A percentile compares a stretch with the other conserved stretches of the same genome.
phyloP scores from a whole-genome alignment of 2,329 filamentous ascomycete species.

The Penicillium decumbens region DNA sequence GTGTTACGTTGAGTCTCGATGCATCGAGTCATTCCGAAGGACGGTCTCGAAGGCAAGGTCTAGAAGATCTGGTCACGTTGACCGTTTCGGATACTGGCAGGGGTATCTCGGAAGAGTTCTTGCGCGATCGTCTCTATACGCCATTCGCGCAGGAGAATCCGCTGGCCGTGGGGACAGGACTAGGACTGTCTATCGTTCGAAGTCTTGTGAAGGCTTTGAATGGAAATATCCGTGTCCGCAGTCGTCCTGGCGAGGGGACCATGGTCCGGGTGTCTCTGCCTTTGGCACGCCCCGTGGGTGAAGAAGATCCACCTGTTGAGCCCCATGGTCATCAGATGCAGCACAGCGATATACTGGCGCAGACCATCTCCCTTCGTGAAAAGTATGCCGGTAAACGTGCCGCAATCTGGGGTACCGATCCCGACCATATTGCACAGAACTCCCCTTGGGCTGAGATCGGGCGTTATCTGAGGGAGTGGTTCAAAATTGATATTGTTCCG shows the following conservation, averaged over 20 bases:
- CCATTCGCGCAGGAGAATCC: slow-evolving; percentile 57
- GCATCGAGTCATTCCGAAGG: slow-evolving; percentile 27
- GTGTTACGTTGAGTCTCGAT: slow-evolving; percentile 45
- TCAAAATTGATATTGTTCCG: slow-evolving; percentile 31
- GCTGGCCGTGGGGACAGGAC: slow-evolving; percentile 46
- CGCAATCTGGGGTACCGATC: slow-evolving; percentile 29
- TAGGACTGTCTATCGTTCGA: slow-evolving; percentile 63
- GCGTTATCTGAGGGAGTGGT: slow-evolving; percentile 37
- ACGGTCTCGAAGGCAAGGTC: slow-evolving; percentile 29
- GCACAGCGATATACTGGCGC: slow-evolving; percentile 22
- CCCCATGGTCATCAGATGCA: slow-evolving; percentile 17
- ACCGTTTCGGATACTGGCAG: slow-evolving; percentile 60
- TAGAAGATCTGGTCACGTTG: slow-evolving; percentile 36
- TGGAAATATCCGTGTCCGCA: slow-evolving; percentile 56
- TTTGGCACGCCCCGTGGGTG: slow-evolving; percentile 31
- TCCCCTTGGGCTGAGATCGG: slow-evolving; percentile 27
- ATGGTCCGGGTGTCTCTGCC: slow-evolving; percentile 50
- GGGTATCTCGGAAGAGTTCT: slow-evolving; percentile 61
- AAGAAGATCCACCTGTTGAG: slow-evolving; percentile 21
- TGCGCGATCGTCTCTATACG: slow-evolving; percentile 57
- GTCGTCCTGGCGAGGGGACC: slow-evolving; percentile 52
- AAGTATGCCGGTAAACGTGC: slow-evolving; percentile 24
- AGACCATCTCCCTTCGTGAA: slow-evolving; percentile 26
- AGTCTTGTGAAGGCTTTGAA: slow-evolving; percentile 57
- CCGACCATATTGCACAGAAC: slow-evolving; percentile 14